Base-by-base conservation (phyloP, 2,329 filamentous ascomycete genomes). In the Xylariaceae sp. region DNA sequence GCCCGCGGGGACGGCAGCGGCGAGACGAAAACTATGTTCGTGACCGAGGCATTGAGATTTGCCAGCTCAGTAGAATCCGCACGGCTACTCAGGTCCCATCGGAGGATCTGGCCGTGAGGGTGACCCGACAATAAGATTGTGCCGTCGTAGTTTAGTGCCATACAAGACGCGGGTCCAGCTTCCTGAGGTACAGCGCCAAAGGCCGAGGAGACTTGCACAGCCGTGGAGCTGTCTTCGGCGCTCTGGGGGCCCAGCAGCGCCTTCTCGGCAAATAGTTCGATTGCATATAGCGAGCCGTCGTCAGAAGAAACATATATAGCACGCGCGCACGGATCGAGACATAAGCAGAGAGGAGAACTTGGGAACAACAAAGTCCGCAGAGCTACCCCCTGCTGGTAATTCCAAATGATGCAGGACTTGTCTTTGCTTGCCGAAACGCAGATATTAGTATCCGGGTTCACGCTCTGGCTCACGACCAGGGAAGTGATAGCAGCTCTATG, bases 371-470 rank as follows among this genome's bases (percentile, higher is more conserved):
- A 86, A 3, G 92, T 98, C 43, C 93, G 86, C 54, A 98, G 77
- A 10, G 89, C 79, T 57, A 85, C 83, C 40, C 91, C 91, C 0
- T 86, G 90, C 59, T 87, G 85, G 71, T 96, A 96, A 74, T 98
- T 93, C 95, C 95, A 99, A 57, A 96, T 81, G 67, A 96, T 88
- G 65, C 91, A 91, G 7, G 91, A 95, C 74, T 90, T 93, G 75
- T 98, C 95, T 65, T 85, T 87, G 62, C 91, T 91, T 6, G 88
- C 85, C 2, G 93, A 96, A 19, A 97, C 82, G 56, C 89, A 93
- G 58, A 98, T 86, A 71, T 90, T 93, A 56, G 89, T 89, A 66
- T 87, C 84, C 16, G 76, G 71, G 70, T 85, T 88, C 57, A 81
- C 78, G 69, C 89, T 88, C 67, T 90, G 86, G 18, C 89, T 88